Base-by-base conservation (phyloP, 306 rosid genomes). In the Quercus wislizeni region DNA sequence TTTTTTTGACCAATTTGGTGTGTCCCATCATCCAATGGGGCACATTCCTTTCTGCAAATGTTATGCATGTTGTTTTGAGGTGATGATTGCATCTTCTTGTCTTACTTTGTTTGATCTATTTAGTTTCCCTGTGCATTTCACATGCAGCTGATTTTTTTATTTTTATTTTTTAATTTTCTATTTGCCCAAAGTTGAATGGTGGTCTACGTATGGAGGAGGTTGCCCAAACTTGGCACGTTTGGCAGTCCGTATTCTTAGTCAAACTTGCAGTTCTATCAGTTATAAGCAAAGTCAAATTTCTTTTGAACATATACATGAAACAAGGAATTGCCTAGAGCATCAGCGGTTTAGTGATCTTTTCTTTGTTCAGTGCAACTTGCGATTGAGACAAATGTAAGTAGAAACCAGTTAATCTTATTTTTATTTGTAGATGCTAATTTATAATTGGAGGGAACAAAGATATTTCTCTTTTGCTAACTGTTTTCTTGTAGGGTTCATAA, bases 181-280 rank as follows among this genome's bases (percentile, higher is more conserved):
- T 67, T 85, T 63, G 20, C 30, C 63, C 74, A 94, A 49, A 49
- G 96, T 91, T 69, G 98, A 94, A 88, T 94, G 98, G 98, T 94
- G 97, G 98, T 91, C 97, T 71, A 90, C 97, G 56, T 92, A 91
- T 82, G 97, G 97, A 78, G 94, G 97, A 82, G 91, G 91, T 76
- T 94, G 97, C 87, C 97, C 97, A 23, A 91, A 90, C 86, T 86
- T 94, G 84, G 86, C 97, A 4, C 94, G 92, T 63, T 78, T 94
- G 78, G 97, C 97, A 15, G 83, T 90, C 76, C 94, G 87, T 21
- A 87, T 94, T 86, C 98, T 94, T 81, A 89, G 97, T 73, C 98
- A 92, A 87, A 91, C 97, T 68, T 92, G 94, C 87, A 83, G 93
- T 76, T 78, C 74, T 21, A 51, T 85, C 76, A 74, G 81, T 51